A percentile compares a stretch with the other conserved stretches of the same genome.
phyloP scores from a whole-genome alignment of 2,329 filamentous ascomycete species.

The Cercospora zeae-maydis region DNA sequence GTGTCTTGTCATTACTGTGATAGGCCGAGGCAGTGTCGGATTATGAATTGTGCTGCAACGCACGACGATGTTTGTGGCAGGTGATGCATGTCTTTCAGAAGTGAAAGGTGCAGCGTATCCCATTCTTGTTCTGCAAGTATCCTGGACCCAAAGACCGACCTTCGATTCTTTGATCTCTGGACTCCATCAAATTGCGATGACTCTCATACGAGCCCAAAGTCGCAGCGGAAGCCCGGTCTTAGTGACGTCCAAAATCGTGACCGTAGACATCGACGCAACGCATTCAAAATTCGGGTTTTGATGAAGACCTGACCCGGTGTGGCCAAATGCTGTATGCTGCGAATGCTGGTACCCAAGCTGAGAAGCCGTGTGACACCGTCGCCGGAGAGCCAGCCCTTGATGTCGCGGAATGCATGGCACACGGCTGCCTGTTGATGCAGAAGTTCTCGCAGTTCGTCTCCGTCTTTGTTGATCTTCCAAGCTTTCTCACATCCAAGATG shows the following conservation, averaged over 20 bases:
- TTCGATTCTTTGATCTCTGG: background rate
- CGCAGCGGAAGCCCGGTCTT: too few relatives aligned
- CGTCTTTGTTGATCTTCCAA: background rate
- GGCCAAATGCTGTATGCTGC: too few relatives aligned
- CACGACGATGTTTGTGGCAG: background rate
- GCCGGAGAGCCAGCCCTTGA: too few relatives aligned
- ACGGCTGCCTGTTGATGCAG: background rate
- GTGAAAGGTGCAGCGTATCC: background rate
- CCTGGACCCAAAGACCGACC: background rate
- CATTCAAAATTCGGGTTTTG: too few relatives aligned
- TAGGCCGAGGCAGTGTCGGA: background rate
- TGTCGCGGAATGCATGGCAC: background rate
- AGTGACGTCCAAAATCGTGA: too few relatives aligned
- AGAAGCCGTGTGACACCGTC: too few relatives aligned
- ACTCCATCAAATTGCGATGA: background rate
- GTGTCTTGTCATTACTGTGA: background rate
- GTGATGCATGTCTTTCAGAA: background rate
- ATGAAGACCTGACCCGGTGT: too few relatives aligned
- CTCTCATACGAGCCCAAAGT: background rate
- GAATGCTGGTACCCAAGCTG: too few relatives aligned
- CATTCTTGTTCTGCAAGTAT: background rate
- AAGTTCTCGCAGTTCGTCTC: background rate
- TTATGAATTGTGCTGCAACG: background rate
- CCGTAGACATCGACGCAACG: too few relatives aligned
- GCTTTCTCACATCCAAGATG: background rate